Evolutionary conservation across 2,329 filamentous ascomycete species (phyloP).

Genomic region (Arthrobotrys entomopaga): DNA sequence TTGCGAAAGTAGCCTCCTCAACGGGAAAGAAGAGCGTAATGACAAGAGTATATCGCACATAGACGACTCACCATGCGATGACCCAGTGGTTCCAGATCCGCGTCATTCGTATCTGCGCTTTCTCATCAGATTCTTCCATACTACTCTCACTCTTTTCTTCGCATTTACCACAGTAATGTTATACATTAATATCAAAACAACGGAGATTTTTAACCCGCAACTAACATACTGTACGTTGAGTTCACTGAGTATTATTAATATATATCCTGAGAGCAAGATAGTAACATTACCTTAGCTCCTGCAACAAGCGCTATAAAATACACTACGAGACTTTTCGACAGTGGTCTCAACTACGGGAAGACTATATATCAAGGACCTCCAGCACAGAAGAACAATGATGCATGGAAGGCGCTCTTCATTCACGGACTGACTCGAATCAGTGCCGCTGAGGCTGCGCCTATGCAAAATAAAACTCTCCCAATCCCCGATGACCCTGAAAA

Average conservation of each 20-base stretch:
- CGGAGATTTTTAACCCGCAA: conserved; percentile 12
- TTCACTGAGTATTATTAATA: neutral
- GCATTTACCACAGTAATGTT: conserved; percentile 19
- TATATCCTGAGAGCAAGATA: neutral
- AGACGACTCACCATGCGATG: too few species aligned
- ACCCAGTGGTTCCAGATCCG: too few species aligned
- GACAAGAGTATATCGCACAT: neutral
- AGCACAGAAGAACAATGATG: conserved; percentile 24
- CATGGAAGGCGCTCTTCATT: conserved; percentile 21
- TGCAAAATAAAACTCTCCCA: conserved; percentile 28
- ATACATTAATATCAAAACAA: conserved; percentile 13
- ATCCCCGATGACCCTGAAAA: conserved; percentile 26
- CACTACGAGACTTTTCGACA: conserved; percentile 23
- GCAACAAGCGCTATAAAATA: conserved; percentile 19
- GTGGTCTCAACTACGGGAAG: conserved; percentile 27
- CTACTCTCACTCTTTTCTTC: conserved; percentile 20
- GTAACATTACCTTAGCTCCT: conserved; percentile 5
- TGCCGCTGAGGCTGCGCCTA: conserved; percentile 24
- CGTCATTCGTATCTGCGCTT: too few species aligned
- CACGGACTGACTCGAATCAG: conserved; percentile 21
- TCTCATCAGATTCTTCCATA: conserved; percentile 6
- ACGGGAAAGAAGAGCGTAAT: conserved; percentile 7
- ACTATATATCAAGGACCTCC: conserved; percentile 27
- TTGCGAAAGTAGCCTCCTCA: conserved; percentile 20
- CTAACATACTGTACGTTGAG: conserved; percentile 22